Evolutionary conservation across 139 green algal species (phyloP).

Genomic region (Pleodorina starrii): DNA sequence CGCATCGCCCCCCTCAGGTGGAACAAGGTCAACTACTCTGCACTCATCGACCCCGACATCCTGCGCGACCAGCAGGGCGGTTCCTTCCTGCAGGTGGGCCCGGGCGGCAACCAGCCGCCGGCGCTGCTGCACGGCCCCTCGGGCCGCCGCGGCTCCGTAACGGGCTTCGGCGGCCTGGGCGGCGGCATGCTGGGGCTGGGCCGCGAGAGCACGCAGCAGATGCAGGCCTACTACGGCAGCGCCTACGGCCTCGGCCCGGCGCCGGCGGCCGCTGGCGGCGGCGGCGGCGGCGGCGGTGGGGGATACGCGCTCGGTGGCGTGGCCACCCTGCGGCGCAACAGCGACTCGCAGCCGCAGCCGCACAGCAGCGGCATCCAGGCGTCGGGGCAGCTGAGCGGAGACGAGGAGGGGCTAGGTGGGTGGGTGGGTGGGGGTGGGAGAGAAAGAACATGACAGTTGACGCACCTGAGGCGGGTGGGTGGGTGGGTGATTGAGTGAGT

Average conservation of each 20-base stretch:
- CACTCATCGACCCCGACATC: slow-evolving; percentile 36
- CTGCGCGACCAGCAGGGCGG: slow-evolving; percentile 45
- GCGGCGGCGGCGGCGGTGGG: not conserved
- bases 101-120: not conserved
- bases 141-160: slow-evolving; percentile 14
- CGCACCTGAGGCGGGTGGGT: no score
- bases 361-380: not conserved
- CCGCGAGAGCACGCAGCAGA: slow-evolving; percentile 29
- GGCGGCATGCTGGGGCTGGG: not conserved
- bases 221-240: not conserved
- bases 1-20: no score
- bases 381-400: not conserved
- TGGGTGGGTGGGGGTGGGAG: no score
- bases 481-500: no score
- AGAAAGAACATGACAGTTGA: no score
- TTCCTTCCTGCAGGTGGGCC: slow-evolving; percentile 12
- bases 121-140: slow-evolving; percentile 23
- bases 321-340: slow-evolving; percentile 4
- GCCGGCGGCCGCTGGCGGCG: not conserved
- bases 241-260: not conserved
- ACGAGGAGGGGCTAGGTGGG: not conserved
- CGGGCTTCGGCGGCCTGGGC: slow-evolving; percentile 6
- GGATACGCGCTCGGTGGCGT: not conserved
- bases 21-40: slow-evolving; percentile 46
- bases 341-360: slow-evolving; percentile 1